Base-by-base conservation (phyloP, 2,329 filamentous ascomycete genomes). In the Ramularia endophylla region DNA sequence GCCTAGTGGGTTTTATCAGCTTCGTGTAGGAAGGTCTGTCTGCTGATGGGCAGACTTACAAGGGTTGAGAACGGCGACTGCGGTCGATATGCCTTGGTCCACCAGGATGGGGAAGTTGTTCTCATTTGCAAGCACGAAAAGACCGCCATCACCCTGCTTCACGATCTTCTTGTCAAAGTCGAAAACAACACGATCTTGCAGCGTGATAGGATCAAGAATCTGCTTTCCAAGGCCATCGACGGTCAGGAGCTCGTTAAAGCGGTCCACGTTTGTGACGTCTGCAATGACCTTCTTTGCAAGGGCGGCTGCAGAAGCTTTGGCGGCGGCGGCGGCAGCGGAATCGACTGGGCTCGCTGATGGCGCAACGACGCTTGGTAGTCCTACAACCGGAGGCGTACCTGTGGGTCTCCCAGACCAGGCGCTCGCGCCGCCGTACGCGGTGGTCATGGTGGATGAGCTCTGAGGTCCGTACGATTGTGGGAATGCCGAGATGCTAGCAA, bases 1-100 rank as follows among this genome's bases (percentile, higher is more conserved):
- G 48, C 30, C 30, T 32, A 17, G 6, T 3, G 12, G n/a, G n/a
- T n/a, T n/a, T n/a, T n/a, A n/a, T n/a, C n/a, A n/a, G n/a, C n/a
- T n/a, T n/a, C n/a, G n/a, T n/a, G n/a, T n/a, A n/a, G n/a, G n/a
- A n/a, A n/a, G n/a, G n/a, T n/a, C n/a, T n/a, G n/a, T n/a, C n/a
- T 16, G 8, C 30, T 15, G 9, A 15, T 8, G 11, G 30, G 7
- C n/a, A 11, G 9, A 32, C 30, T 32, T 5, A 34, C 69, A 71
- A 27, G 68, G 60, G n/a, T 57, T 48, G 30, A 68, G 30, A 25
- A 46, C 43, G 3, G 19, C 46, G 12, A 46, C 40, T 19, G 46
- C 43, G 17, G 43, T 48, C 9, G 46, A 35, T 27, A 48, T 43
- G 9, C 43, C 43, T 38, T 48, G 43, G 8, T 48, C 43, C 8